Evolutionary conservation across 768 basidiomycete genomes (phyloP), one percentile per base, ranked within the genome.

Genomic region (Boletus eberwhitei): DNA sequence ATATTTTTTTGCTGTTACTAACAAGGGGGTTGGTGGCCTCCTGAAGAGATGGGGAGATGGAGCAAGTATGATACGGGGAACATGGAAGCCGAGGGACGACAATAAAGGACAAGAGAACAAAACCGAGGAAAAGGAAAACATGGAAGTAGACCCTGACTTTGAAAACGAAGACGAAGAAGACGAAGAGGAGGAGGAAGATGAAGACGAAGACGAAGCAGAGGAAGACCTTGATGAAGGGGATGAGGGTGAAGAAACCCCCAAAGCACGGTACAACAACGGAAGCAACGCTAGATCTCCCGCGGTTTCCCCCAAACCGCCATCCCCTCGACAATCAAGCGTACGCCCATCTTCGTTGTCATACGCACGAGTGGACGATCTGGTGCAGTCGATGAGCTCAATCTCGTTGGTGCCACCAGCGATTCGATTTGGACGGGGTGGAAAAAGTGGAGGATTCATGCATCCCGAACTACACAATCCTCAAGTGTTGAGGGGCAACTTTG

Each of bases 1-100:
- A 64, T 96, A 87, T 70, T 95, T 92, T 72, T 96, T 95, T 67
- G 83, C 88, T 19, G 87, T 96, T 19, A 93, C 90, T 16, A 94
- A 94, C 72, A 93, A 90, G 66, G 93, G 93, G 21, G 83, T 93
- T 13, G 91, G 90, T 13, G 89, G 87, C 4, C 73, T 93, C 17
- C 69, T 93, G 52, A 81, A 83, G 67, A 81, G 75, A 63, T 93
- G 90, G 88, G 91, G 91, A 11, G 88, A 89, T 54, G 91, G 90
- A 7, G 91, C 82, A 5, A 91, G 88, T 60, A 76, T 93, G 73
- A 75, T 93, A 50, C 78, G 91, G 37, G 81, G 81, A 12, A 75
- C 80, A 52, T 93, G 90, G 90, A 88, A 82, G 47, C 62, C 74
- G 5, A 73, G 82, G 32, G 74, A 75, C 1, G 57, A 59, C 9